A percentile compares a stretch with the other conserved stretches of the same genome.
These are phyloP conservation scores for Talaromyces funiculosus DNA, from an alignment of 2,329 filamentous ascomycete genomes.

Conservation along the genomic window DNA sequence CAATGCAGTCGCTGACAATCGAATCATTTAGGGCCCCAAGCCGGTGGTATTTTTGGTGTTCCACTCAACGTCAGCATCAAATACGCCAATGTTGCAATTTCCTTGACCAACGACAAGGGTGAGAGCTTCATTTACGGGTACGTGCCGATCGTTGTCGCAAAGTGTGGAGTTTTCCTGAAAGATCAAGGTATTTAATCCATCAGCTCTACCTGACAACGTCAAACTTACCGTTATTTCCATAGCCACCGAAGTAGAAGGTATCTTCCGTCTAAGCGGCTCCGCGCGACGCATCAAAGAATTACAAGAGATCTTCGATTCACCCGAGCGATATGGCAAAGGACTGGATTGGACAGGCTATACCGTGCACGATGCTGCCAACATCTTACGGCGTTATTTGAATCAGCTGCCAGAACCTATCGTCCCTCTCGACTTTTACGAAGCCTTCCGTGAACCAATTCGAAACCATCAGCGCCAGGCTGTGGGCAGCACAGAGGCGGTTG, in stretches of 20 bases:
- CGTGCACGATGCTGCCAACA: constrained; percentile 96
- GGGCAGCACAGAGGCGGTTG: constrained; percentile 60
- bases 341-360: constrained; percentile 97
- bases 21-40: constrained; percentile 30
- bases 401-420: constrained; percentile 95
- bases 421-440: constrained; percentile 85
- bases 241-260: constrained; percentile 94
- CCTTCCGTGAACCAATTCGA: constrained; percentile 78
- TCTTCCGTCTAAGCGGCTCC: constrained; percentile 91
- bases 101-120: constrained; percentile 83
- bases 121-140: constrained; percentile 98
- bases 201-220: background rate
- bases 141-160: constrained; percentile 95
- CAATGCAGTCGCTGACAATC: background rate
- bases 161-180: constrained; percentile 95
- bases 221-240: background rate
- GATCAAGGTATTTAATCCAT: constrained; percentile 70
- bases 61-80: constrained; percentile 90
- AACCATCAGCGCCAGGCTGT: constrained; percentile 64
- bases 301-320: constrained; percentile 85
- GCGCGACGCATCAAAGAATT: constrained; percentile 98
- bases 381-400: constrained; percentile 90
- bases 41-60: constrained; percentile 85
- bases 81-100: constrained; percentile 97
- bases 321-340: constrained; percentile 92